Evolutionary conservation across 441 rosid species (phyloP).

Genomic region (Erodium trifolium): DNA sequence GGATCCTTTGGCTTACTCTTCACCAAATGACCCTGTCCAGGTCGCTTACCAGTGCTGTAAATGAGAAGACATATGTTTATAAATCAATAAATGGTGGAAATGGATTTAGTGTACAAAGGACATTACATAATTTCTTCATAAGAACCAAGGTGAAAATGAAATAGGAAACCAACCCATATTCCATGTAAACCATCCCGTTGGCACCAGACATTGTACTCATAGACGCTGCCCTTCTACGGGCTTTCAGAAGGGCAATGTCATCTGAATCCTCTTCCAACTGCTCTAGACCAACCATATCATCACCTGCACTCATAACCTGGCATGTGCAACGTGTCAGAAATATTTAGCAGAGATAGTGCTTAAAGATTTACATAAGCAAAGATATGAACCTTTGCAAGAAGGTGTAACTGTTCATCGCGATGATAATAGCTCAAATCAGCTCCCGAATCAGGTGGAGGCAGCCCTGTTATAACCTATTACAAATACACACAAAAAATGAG

Average conservation of each 20-base stretch:
- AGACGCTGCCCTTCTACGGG: conserved; percentile 52
- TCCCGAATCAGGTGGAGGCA: conserved; percentile 78
- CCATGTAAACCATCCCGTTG: conserved; percentile 84
- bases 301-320: conserved; percentile 81
- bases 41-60: conserved; percentile 45
- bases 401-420: conserved; percentile 65
- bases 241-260: conserved; percentile 71
- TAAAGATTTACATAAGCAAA: not conserved
- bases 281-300: conserved; percentile 74
- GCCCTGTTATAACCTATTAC: conserved; percentile 73
- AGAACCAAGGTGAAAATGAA: not conserved
- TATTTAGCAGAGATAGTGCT: not conserved
- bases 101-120: no score
- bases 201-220: conserved; percentile 92
- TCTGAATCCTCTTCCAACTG: conserved; percentile 88
- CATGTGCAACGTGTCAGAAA: conserved; percentile 14
- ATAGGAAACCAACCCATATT: conserved; percentile 46
- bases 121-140: no score
- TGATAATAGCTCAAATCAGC: conserved; percentile 59
- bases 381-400: conserved; percentile 53
- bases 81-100: no score
- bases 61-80: not conserved
- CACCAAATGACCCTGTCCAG: conserved; percentile 32
- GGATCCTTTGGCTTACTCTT: conserved; percentile 81
- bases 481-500: not conserved